Conservation (phyloP, 2,329 filamentous ascomycete species). For the Pestalotiopsis fici region DNA sequence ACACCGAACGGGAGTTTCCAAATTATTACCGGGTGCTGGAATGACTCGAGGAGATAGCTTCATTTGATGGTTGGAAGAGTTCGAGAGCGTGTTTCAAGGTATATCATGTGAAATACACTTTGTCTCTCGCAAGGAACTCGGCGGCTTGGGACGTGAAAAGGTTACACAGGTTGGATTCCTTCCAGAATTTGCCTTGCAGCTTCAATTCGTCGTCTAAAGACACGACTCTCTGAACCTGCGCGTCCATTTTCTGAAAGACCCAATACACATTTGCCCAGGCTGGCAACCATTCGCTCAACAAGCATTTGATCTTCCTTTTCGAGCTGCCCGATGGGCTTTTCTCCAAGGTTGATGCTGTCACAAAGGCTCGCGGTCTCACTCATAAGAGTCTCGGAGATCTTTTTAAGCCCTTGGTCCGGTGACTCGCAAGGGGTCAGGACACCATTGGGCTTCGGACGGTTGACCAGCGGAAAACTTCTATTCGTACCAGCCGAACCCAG, state of each 20-base stretch:
- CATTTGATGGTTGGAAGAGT: no score
- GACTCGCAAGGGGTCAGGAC: slow-evolving; percentile 50
- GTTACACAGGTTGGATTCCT: slow-evolving; percentile 47
- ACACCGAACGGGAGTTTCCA: neutral
- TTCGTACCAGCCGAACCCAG: slow-evolving; percentile 60
- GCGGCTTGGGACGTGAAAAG: no score
- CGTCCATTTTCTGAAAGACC: slow-evolving; percentile 56
- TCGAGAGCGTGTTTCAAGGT: no score
- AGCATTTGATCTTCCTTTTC: slow-evolving; percentile 59
- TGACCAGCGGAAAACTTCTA: slow-evolving; percentile 63
- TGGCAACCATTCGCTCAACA: slow-evolving; percentile 60
- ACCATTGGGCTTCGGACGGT: slow-evolving; percentile 46
- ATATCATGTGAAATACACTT: no score
- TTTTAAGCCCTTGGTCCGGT: slow-evolving; percentile 49
- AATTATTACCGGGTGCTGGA: neutral
- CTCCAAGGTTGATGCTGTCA: slow-evolving; percentile 26
- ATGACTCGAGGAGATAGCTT: no score
- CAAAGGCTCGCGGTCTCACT: slow-evolving; percentile 46
- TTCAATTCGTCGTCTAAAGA: slow-evolving; percentile 73
- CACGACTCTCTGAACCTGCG: slow-evolving; percentile 58
- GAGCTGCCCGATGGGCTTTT: slow-evolving; percentile 46
- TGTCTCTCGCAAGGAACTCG: no score
- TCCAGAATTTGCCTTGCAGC: slow-evolving; percentile 74
- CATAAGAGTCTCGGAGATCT: slow-evolving; percentile 49
- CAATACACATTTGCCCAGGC: slow-evolving; percentile 61